These are phyloP conservation scores for Mollisiaceae sp. DNA, from an alignment of 2,329 filamentous ascomycete species.

Conservation along the genomic window DNA sequence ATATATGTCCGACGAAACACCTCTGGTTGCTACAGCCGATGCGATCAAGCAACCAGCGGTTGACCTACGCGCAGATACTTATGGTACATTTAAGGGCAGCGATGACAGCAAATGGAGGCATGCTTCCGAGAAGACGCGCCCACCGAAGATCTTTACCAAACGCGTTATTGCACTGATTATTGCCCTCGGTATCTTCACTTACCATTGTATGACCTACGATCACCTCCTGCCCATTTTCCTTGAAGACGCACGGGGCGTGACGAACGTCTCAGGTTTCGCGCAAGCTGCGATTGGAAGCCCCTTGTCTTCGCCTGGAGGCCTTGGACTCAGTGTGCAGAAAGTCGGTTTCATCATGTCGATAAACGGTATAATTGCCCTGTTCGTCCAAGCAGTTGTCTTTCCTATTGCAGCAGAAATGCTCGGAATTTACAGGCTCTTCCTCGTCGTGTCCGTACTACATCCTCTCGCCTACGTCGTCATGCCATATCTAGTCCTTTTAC, in stretches of 20 bases:
- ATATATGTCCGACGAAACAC: slow-evolving; percentile 62
- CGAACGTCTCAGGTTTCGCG: slow-evolving; percentile 33
- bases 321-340: slow-evolving; percentile 65
- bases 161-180: slow-evolving; percentile 77
- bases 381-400: slow-evolving; percentile 65
- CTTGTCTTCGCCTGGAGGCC: slow-evolving; percentile 64
- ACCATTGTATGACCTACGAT: slow-evolving; percentile 95
- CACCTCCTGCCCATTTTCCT: slow-evolving; percentile 92
- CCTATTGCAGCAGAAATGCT: slow-evolving; percentile 62
- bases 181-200: slow-evolving; percentile 89
- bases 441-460: slow-evolving; percentile 63
- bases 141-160: slow-evolving; percentile 58
- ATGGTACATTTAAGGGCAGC: slow-evolving; percentile 67
- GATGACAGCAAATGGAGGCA: slow-evolving; percentile 41
- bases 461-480: slow-evolving; percentile 66
- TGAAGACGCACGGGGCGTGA: slow-evolving; percentile 69
- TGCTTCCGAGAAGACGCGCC: slow-evolving; percentile 33
- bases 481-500: slow-evolving; percentile 61
- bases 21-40: slow-evolving; percentile 76
- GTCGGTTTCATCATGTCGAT: slow-evolving; percentile 67
- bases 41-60: slow-evolving; percentile 74
- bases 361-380: slow-evolving; percentile 62
- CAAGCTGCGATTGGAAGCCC: slow-evolving; percentile 42
- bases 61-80: slow-evolving; percentile 77
- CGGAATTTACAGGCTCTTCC: slow-evolving; percentile 63